Evolutionary conservation across 2,329 filamentous ascomycete genomes (phyloP).

Genomic region (Pezicula radicicola): DNA sequence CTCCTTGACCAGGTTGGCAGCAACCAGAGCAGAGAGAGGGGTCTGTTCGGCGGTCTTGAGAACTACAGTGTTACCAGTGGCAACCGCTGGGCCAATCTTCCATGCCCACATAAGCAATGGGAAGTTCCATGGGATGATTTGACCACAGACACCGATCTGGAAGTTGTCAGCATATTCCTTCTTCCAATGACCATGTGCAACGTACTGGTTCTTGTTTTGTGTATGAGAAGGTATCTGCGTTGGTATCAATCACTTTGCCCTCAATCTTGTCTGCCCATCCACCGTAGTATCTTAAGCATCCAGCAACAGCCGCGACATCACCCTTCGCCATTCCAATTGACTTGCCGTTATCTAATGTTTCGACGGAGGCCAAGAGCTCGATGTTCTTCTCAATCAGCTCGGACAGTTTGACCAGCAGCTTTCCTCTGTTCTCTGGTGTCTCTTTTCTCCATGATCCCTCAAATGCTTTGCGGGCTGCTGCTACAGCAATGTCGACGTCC

Average conservation of each 20-base stretch:
- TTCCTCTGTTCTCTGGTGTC: slow-evolving; percentile 69
- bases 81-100: slow-evolving; percentile 64
- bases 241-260: slow-evolving; percentile 66
- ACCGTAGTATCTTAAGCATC: slow-evolving; percentile 78
- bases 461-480: slow-evolving; percentile 82
- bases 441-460: slow-evolving; percentile 67
- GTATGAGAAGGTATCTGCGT: slow-evolving; percentile 63
- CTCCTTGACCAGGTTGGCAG: slow-evolving; percentile 54
- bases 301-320: slow-evolving; percentile 66
- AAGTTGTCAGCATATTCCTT: background rate
- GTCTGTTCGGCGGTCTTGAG: slow-evolving; percentile 63
- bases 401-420: slow-evolving; percentile 71
- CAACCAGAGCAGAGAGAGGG: slow-evolving; percentile 53
- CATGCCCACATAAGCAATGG: slow-evolving; percentile 62
- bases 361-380: slow-evolving; percentile 75
- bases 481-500: slow-evolving; percentile 77
- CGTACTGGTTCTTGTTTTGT: slow-evolving; percentile 61
- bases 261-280: slow-evolving; percentile 72
- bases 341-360: slow-evolving; percentile 89
- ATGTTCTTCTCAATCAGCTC: slow-evolving; percentile 76
- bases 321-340: slow-evolving; percentile 72
- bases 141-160: slow-evolving; percentile 61
- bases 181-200: background rate
- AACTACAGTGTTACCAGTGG: slow-evolving; percentile 56
- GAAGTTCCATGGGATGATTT: slow-evolving; percentile 75